Percentiles rank a stretch among this genome's conserved stretches.
Evolutionary conservation across 2,329 filamentous ascomycete species (phyloP).

Genomic region (Thermomyces lanuginosus): DNA sequence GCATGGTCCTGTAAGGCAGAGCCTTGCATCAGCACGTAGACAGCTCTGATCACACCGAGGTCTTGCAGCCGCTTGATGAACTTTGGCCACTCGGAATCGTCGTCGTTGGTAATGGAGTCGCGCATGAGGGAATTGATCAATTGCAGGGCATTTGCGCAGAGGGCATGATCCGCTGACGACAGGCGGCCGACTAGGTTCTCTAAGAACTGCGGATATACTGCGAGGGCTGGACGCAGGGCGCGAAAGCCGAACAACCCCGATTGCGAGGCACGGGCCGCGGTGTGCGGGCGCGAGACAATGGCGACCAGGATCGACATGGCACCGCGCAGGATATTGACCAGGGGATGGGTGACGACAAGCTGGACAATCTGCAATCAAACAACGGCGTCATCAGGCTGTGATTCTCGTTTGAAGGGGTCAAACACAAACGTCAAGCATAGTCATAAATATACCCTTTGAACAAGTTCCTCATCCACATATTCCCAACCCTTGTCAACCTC

Average conservation of each 20-base stretch:
- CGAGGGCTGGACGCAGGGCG: constrained; percentile 79
- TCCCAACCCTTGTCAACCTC: constrained; percentile 99
- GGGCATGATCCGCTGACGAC: constrained; percentile 81
- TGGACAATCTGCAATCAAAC: constrained; percentile 53
- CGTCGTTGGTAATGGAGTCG: constrained; percentile 67
- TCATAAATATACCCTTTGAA: constrained; percentile 39
- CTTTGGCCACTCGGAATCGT: constrained; percentile 75
- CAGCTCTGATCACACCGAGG: constrained; percentile 77
- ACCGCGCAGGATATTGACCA: constrained; percentile 92
- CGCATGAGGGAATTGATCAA: constrained; percentile 90
- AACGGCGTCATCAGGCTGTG: background rate
- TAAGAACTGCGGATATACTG: constrained; percentile 82
- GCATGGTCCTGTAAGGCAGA: constrained; percentile 80
- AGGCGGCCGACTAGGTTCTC: constrained; percentile 85
- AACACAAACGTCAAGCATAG: background rate
- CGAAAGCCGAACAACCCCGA: constrained; percentile 63
- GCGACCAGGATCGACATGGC: constrained; percentile 94
- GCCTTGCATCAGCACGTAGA: constrained; percentile 87
- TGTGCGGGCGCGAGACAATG: constrained; percentile 70
- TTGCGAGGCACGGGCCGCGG: constrained; percentile 33
- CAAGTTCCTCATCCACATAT: constrained; percentile 34
- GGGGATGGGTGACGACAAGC: constrained; percentile 80
- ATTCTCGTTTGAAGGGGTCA: background rate
- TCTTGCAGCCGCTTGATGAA: constrained; percentile 91
- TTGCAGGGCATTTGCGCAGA: constrained; percentile 90